Conservation (phyloP, 768 basidiomycete genomes). For the Trametes sanguinea region DNA sequence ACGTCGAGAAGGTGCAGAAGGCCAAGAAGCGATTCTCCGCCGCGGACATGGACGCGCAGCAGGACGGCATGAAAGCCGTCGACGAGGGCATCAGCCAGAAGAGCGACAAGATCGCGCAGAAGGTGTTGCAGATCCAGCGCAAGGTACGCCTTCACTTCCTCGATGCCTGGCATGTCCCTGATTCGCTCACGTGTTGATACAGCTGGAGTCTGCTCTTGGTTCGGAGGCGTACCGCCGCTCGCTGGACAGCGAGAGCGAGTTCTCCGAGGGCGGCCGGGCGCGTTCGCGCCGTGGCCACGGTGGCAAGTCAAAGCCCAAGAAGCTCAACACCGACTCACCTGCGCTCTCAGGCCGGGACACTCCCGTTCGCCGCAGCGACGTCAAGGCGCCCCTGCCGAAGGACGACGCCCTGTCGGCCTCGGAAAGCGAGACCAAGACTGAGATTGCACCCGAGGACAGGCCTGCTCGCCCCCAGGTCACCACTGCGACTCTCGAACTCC, state of each 20-base stretch:
- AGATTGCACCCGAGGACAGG: conserved; percentile 17
- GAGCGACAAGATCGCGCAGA: conserved; percentile 86
- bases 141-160: conserved; percentile 56
- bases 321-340: conserved; percentile 17
- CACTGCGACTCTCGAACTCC: conserved; percentile 15
- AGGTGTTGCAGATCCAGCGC: conserved; percentile 86
- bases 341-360: conserved; percentile 19
- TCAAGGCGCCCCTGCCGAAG: conserved; percentile 3
- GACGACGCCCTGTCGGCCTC: conserved; percentile 1
- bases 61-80: conserved; percentile 84
- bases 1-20: conserved; percentile 33
- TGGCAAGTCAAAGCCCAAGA: conserved; percentile 20
- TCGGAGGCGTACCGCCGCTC: conserved; percentile 53
- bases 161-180: neutral
- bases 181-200: conserved; percentile 3
- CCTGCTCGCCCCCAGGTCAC: conserved; percentile 15
- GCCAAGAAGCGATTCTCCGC: conserved; percentile 84
- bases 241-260: conserved; percentile 47
- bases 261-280: conserved; percentile 25
- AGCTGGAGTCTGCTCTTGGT: conserved; percentile 78
- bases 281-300: conserved; percentile 18
- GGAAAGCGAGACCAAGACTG: conserved; percentile 20
- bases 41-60: conserved; percentile 58
- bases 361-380: conserved; percentile 8
- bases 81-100: conserved; percentile 83